These are phyloP conservation scores for Dothideomycetes sp. DNA, from an alignment of 2,329 filamentous ascomycete genomes.

Conservation along the genomic window DNA sequence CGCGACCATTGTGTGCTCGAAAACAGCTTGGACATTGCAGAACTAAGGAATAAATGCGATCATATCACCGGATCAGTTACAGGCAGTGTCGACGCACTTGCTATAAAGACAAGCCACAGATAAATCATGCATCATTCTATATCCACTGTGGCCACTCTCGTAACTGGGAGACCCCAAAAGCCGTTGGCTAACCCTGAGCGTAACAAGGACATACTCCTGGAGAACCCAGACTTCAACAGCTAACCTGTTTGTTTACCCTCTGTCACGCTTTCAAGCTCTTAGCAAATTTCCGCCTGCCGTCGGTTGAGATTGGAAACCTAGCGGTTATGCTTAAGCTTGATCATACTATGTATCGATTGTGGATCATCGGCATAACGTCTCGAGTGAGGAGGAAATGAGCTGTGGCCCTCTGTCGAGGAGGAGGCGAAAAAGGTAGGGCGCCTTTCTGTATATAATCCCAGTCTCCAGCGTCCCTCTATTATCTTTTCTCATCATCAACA, in stretches of 20 bases:
- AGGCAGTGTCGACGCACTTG: background rate
- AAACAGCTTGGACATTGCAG: background rate
- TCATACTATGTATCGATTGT: background rate
- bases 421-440: conserved; percentile 1
- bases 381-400: background rate
- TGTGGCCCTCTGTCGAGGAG: background rate
- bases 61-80: background rate
- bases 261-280: background rate
- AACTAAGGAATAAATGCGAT: background rate
- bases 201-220: background rate
- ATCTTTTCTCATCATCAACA: conserved; percentile 3
- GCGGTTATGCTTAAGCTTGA: background rate
- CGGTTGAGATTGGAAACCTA: background rate
- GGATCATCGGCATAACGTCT: conserved; percentile 2
- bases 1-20: background rate
- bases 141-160: background rate
- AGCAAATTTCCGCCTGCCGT: background rate
- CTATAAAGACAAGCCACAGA: background rate
- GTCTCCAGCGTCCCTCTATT: background rate
- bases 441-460: conserved; percentile 5
- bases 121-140: too few species aligned
- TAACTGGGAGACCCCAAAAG: background rate
- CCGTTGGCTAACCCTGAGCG: background rate
- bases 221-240: background rate
- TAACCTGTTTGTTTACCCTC: background rate